These are phyloP conservation scores for Arctium minus DNA, from an alignment of 129 eudicot species.

Conservation along the genomic window DNA sequence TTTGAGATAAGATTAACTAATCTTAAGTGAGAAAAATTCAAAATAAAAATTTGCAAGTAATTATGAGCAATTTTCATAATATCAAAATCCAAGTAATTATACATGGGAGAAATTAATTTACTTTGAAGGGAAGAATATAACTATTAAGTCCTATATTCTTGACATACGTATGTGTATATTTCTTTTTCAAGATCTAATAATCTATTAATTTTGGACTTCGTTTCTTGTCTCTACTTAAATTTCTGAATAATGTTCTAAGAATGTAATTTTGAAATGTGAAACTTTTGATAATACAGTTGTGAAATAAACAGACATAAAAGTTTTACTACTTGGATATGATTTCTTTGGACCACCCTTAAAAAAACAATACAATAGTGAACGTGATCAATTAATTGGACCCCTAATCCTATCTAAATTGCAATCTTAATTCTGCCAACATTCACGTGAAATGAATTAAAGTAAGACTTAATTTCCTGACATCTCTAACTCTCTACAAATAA, in stretches of 20 bases:
- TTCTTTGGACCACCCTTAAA: conserved; percentile 11
- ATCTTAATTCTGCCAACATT: conserved; percentile 11
- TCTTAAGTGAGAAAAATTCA: not conserved
- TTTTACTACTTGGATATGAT: not conserved
- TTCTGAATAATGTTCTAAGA: not conserved
- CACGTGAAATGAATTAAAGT: conserved; percentile 24
- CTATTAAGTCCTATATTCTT: not conserved
- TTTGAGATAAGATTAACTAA: not conserved
- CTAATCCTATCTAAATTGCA: conserved; percentile 13
- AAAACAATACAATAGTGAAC: conserved; percentile 6
- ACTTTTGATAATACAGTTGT: not conserved
- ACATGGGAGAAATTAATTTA: not conserved
- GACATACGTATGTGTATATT: not conserved
- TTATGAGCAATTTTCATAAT: not conserved
- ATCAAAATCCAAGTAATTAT: not conserved
- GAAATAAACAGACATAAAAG: not conserved
- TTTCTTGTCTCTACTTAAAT: not conserved
- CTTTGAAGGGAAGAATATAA: not conserved
- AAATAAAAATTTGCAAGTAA: not conserved
- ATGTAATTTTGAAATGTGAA: not conserved
- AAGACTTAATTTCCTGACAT: conserved; percentile 14
- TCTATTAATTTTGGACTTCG: not conserved
- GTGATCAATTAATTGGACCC: conserved; percentile 20
- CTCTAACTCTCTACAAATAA: conserved; percentile 20
- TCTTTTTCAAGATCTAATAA: no score